These are phyloP conservation scores for Leccinum griseonigrum DNA, from an alignment of 1,284 basidiomycete species.

Conservation along the genomic window DNA sequence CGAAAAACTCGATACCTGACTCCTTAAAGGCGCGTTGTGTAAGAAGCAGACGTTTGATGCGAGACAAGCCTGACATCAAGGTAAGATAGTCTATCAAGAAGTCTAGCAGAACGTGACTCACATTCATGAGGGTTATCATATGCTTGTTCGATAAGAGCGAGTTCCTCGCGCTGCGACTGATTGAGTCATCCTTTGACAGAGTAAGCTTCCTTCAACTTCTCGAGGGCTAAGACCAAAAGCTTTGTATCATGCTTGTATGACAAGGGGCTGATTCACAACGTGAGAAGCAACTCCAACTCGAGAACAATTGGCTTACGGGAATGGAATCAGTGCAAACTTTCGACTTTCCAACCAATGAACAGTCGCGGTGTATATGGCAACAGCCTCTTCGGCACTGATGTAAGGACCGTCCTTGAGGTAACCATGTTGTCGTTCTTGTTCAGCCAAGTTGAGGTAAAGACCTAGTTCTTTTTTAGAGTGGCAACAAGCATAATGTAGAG, in stretches of 20 bases:
- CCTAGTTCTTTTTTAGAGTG: constrained; percentile 38
- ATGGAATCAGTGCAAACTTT: constrained; percentile 96
- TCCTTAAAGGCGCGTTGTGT: constrained; percentile 99
- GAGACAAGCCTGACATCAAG: constrained; percentile 66
- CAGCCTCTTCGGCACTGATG: constrained; percentile 95
- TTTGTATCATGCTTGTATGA: constrained; percentile 99
- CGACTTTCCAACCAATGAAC: constrained; percentile 97
- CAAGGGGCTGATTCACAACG: constrained; percentile 59
- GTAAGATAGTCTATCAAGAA: constrained; percentile 2
- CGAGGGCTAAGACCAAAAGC: constrained; percentile 88
- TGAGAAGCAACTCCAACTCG: neutral
- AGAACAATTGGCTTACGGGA: constrained; percentile 63
- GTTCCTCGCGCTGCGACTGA: constrained; percentile 94
- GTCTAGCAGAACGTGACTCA: constrained; percentile 27
- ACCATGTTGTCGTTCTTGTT: constrained; percentile 95
- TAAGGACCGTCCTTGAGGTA: constrained; percentile 98
- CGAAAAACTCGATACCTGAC: constrained; percentile 92
- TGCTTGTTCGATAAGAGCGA: constrained; percentile 94
- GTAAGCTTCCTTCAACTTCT: constrained; percentile 97
- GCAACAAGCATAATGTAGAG: neutral
- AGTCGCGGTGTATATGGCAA: constrained; percentile 95
- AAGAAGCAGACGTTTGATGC: constrained; percentile 92
- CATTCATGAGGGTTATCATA: constrained; percentile 95
- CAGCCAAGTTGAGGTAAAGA: constrained; percentile 94
- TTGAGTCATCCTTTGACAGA: constrained; percentile 96